Conservation (phyloP, 2,329 filamentous ascomycete species). For the Acephala macrosclerotiorum region DNA sequence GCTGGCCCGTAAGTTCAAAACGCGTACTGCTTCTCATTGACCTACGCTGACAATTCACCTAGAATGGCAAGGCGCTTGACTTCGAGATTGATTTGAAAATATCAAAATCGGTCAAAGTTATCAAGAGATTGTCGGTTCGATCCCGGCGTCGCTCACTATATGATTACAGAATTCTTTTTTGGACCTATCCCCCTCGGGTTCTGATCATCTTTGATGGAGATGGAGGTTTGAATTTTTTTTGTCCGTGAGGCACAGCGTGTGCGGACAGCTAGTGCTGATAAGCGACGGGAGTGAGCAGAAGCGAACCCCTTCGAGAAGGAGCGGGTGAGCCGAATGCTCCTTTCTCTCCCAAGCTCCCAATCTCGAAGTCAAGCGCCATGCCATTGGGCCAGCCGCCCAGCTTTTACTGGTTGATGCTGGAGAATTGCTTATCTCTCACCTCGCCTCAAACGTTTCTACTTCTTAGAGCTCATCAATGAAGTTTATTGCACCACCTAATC, state of each 20-base stretch:
- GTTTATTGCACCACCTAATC: too few relatives aligned
- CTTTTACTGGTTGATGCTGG: neutral
- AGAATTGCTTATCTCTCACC: too few relatives aligned
- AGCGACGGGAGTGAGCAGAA: neutral
- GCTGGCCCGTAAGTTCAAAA: too few relatives aligned
- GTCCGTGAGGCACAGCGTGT: neutral
- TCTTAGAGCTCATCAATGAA: neutral
- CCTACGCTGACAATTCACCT: too few relatives aligned
- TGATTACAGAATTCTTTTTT: neutral
- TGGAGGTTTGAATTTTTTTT: neutral
- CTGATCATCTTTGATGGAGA: neutral
- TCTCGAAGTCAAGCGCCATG: neutral
- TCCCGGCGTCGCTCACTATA: neutral
- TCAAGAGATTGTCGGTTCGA: slow-evolving; percentile 1
- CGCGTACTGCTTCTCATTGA: too few relatives aligned
- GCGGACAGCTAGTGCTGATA: neutral
- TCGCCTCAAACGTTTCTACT: too few relatives aligned
- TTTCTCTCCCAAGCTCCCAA: neutral
- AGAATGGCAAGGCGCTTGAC: slow-evolving; percentile 5
- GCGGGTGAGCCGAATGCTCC: neutral
- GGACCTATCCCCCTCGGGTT: neutral
- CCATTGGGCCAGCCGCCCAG: neutral
- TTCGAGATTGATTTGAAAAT: neutral
- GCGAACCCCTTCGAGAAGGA: neutral
- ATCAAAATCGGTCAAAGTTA: neutral